These are phyloP conservation scores for Pseudozyma sp. DNA, from an alignment of 1,284 basidiomycete species.

Conservation along the genomic window DNA sequence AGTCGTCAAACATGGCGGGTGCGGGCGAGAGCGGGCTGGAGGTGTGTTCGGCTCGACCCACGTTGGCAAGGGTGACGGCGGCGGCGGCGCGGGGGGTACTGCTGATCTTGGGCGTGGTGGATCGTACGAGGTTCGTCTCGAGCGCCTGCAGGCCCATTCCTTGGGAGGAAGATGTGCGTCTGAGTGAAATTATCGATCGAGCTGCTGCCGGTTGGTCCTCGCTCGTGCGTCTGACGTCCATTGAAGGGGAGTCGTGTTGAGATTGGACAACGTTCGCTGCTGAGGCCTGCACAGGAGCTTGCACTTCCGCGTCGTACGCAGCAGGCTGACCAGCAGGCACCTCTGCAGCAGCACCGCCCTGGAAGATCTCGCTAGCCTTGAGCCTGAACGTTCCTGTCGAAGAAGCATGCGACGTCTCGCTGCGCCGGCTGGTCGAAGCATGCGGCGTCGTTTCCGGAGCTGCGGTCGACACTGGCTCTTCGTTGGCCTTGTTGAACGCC, in stretches of 20 bases:
- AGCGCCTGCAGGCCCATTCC: slow-evolving; percentile 51
- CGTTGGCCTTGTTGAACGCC: slow-evolving; percentile 13
- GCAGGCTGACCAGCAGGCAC: not conserved
- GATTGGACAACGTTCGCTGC: slow-evolving; percentile 1
- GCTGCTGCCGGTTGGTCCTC: slow-evolving; percentile 1
- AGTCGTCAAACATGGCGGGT: slow-evolving; percentile 15
- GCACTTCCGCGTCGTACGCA: not conserved
- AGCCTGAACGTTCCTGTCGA: slow-evolving; percentile 27
- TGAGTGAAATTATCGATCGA: slow-evolving; percentile 21
- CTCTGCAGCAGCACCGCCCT: not conserved
- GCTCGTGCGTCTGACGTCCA: slow-evolving; percentile 1
- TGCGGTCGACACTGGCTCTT: not conserved
- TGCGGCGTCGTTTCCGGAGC: slow-evolving; percentile 2
- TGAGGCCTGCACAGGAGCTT: not conserved
- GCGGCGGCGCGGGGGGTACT: not conserved
- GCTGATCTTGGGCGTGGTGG: slow-evolving; percentile 39
- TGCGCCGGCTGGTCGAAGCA: slow-evolving; percentile 16
- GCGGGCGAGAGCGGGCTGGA: slow-evolving; percentile 29
- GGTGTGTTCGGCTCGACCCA: slow-evolving; percentile 21
- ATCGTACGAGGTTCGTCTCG: slow-evolving; percentile 39
- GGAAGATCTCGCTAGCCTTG: slow-evolving; percentile 55
- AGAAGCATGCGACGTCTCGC: slow-evolving; percentile 24
- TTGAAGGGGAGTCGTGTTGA: not conserved
- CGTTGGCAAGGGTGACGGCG: slow-evolving; percentile 29
- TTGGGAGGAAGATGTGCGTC: slow-evolving; percentile 42